phyloP scores from a whole-genome alignment of 2,329 filamentous ascomycete genomes.

The Scytalidium sp. region DNA sequence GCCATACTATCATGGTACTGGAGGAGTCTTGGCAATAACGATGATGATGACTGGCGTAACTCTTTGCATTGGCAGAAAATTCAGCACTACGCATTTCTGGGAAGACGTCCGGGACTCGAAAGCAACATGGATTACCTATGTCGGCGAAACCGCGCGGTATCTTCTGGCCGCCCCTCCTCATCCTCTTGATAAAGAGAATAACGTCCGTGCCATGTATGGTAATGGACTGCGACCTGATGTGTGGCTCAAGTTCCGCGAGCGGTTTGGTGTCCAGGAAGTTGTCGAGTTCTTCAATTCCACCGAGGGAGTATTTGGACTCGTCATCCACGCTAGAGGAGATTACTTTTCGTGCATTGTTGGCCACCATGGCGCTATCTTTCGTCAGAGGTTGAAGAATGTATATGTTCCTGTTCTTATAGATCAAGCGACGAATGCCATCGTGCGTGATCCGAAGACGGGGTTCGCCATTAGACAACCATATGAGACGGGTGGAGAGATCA shows the following conservation, averaged over 20 bases:
- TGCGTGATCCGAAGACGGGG: conserved; percentile 63
- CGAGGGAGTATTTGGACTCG: conserved; percentile 64
- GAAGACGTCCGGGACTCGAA: conserved; percentile 63
- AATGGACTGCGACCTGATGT: conserved; percentile 69
- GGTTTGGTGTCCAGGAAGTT: conserved; percentile 61
- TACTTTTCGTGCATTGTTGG: conserved; percentile 65
- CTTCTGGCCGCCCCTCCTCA: conserved; percentile 65
- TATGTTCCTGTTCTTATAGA: conserved; percentile 69
- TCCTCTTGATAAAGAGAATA: conserved; percentile 58
- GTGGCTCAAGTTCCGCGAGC: conserved; percentile 60
- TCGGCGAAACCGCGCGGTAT: conserved; percentile 75
- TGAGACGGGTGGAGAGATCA: conserved; percentile 70
- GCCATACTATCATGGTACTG: conserved; percentile 75
- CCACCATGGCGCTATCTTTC: conserved; percentile 64
- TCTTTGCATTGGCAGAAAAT: conserved; percentile 62
- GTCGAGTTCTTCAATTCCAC: conserved; percentile 77
- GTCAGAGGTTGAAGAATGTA: conserved; percentile 48
- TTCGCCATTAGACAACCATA: conserved; percentile 63
- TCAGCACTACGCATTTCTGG: conserved; percentile 71
- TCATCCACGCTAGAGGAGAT: conserved; percentile 58
- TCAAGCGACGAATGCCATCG: conserved; percentile 63
- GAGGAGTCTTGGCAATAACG: conserved; percentile 32
- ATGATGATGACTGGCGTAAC: conserved; percentile 40
- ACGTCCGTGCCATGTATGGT: conserved; percentile 57
- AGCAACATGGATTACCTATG: conserved; percentile 72